phyloP scores from a whole-genome alignment of 768 basidiomycete genomes.

The Xerocomellus intermedius region DNA sequence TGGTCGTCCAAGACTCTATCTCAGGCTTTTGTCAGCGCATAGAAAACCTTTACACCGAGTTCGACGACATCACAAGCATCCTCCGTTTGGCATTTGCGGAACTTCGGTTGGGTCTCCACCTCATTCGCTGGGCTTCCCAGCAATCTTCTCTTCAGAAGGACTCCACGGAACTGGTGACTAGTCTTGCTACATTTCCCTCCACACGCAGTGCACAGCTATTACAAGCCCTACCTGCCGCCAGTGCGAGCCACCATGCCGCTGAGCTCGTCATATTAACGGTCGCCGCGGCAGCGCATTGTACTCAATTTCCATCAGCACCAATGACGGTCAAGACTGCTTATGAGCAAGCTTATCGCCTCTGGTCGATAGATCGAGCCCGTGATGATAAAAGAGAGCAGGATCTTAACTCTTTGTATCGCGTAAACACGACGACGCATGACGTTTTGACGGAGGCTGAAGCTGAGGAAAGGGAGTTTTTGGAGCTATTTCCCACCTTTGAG shows the following conservation, averaged over 20 bases:
- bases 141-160: slow-evolving; percentile 18
- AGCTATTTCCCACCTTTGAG: slow-evolving; percentile 84
- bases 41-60: slow-evolving; percentile 62
- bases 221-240: slow-evolving; percentile 22
- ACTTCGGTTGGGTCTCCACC: slow-evolving; percentile 70
- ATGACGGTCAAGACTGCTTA: slow-evolving; percentile 49
- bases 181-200: slow-evolving; percentile 56
- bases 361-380: slow-evolving; percentile 77
- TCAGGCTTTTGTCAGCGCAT: slow-evolving; percentile 75
- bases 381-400: slow-evolving; percentile 62
- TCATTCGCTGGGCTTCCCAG: slow-evolving; percentile 37
- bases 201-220: slow-evolving; percentile 41
- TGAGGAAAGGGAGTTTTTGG: slow-evolving; percentile 81
- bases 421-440: slow-evolving; percentile 50
- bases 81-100: slow-evolving; percentile 65
- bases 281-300: slow-evolving; percentile 36
- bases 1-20: slow-evolving; percentile 76
- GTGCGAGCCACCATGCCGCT: slow-evolving; percentile 19
- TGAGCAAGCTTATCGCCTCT: slow-evolving; percentile 73
- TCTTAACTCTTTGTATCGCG: slow-evolving; percentile 75
- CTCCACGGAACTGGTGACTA: slow-evolving; percentile 25
- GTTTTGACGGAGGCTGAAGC: slow-evolving; percentile 65
- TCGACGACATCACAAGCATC: slow-evolving; percentile 66
- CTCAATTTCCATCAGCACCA: slow-evolving; percentile 5
- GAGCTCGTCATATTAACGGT: slow-evolving; percentile 43